Percentiles rank a stretch among this genome's conserved stretches.
Conservation (phyloP, 441 rosid species). For the Erodium texanum region DNA sequence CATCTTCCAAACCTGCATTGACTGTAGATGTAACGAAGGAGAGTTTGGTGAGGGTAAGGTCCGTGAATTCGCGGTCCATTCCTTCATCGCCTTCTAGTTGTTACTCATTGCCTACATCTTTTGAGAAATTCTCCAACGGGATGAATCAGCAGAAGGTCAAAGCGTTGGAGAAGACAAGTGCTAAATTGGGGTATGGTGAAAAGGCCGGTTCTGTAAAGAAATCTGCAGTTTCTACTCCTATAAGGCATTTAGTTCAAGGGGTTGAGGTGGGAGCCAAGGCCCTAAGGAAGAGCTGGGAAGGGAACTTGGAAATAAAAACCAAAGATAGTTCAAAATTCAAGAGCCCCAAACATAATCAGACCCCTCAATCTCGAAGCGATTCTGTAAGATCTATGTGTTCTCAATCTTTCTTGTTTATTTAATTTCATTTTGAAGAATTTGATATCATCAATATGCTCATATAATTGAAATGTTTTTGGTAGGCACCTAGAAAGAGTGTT, state of each 20-base stretch:
- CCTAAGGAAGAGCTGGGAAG: slow-evolving; percentile 95
- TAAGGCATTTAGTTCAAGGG: slow-evolving; percentile 62
- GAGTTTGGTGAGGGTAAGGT: slow-evolving; percentile 35
- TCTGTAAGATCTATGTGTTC: slow-evolving; percentile 52
- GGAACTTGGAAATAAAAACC: slow-evolving; percentile 57
- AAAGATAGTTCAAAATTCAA: slow-evolving; percentile 40
- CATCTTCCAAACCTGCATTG: slow-evolving; percentile 30
- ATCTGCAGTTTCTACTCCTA: slow-evolving; percentile 29
- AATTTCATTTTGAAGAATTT: too few species aligned
- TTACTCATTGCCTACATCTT: slow-evolving; percentile 75
- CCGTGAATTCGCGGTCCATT: slow-evolving; percentile 53
- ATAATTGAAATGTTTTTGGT: slow-evolving; percentile 16
- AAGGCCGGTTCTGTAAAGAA: slow-evolving; percentile 39
- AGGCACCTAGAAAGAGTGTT: slow-evolving; percentile 74
- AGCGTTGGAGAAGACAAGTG: slow-evolving; percentile 40
- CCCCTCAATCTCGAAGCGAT: slow-evolving; percentile 41
- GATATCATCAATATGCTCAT: too few species aligned
- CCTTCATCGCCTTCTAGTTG: slow-evolving; percentile 88
- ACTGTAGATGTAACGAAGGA: slow-evolving; percentile 54
- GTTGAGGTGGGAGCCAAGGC: slow-evolving; percentile 80
- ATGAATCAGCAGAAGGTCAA: slow-evolving; percentile 64
- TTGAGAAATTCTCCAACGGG: slow-evolving; percentile 76
- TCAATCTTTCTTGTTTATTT: not conserved
- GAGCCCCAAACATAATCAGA: slow-evolving; percentile 36
- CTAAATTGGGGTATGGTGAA: slow-evolving; percentile 37